Percentiles rank a stretch among this genome's conserved stretches.
Evolutionary conservation across 2,329 filamentous ascomycete species (phyloP).

Genomic region (Hirsutella rhossiliensis): DNA sequence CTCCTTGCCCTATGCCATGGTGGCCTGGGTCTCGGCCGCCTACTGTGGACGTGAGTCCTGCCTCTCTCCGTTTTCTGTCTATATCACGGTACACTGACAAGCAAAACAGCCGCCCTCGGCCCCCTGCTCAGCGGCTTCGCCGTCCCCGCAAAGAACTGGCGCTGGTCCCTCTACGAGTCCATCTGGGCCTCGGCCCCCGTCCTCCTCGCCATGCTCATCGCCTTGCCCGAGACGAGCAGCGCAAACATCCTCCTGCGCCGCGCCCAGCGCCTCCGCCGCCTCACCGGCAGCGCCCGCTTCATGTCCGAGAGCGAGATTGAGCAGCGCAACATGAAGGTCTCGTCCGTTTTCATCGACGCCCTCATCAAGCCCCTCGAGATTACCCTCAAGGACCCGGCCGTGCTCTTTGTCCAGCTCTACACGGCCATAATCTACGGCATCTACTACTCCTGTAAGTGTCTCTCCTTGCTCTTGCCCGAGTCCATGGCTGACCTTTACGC

Average conservation of each 20-base stretch:
- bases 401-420: conserved; percentile 51
- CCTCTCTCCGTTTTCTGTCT: neutral
- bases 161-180: conserved; percentile 54
- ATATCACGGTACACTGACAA: neutral
- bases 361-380: conserved; percentile 51
- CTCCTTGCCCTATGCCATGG: conserved; percentile 44
- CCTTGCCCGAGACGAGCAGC: conserved; percentile 51
- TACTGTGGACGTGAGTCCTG: conserved; percentile 31
- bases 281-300: conserved; percentile 44
- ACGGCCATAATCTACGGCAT: conserved; percentile 49
- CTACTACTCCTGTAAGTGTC: conserved; percentile 40
- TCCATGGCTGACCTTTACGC: neutral
- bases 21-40: conserved; percentile 44
- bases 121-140: conserved; percentile 49
- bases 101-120: conserved; percentile 37
- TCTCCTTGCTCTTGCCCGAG: neutral
- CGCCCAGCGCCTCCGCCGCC: conserved; percentile 46
- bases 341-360: conserved; percentile 37
- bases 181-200: conserved; percentile 48
- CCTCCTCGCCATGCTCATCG: conserved; percentile 47
- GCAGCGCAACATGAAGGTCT: conserved; percentile 37
- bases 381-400: conserved; percentile 47
- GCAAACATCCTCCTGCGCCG: conserved; percentile 49
- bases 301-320: conserved; percentile 54
- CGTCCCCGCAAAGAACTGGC: conserved; percentile 44